Percentiles rank a stretch among this genome's conserved stretches.
phyloP scores from a whole-genome alignment of 1,139 yeast genomes.

The Hansenula sp. region DNA sequence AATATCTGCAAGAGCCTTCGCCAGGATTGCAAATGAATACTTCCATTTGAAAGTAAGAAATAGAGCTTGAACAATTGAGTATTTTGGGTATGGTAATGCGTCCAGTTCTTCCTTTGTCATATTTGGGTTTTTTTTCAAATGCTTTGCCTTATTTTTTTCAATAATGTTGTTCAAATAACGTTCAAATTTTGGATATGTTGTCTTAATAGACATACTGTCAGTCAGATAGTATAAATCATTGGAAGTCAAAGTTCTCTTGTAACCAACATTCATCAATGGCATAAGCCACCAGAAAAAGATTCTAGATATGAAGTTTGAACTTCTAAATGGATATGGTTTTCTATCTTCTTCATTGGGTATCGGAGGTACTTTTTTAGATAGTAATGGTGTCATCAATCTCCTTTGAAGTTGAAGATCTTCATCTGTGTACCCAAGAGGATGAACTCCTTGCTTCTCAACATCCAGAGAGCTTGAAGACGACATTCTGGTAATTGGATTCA shows the following conservation, averaged over 20 bases:
- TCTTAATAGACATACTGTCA: conserved; percentile 47
- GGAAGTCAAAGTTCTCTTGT: conserved; percentile 59
- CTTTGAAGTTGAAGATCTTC: conserved; percentile 26
- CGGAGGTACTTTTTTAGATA: conserved; percentile 43
- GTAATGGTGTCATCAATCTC: conserved; percentile 33
- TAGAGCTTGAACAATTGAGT: conserved; percentile 40
- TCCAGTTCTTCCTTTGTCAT: conserved; percentile 27
- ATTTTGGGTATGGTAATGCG: conserved; percentile 35
- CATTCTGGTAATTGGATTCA: background rate
- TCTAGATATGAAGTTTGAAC: conserved; percentile 30
- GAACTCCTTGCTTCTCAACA: background rate
- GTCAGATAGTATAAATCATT: conserved; percentile 57
- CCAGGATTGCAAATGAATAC: conserved; percentile 38
- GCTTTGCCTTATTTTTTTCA: conserved; percentile 26
- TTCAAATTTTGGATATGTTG: conserved; percentile 35
- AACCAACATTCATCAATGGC: conserved; percentile 59
- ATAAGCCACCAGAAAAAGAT: conserved; percentile 55
- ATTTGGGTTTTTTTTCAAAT: conserved; percentile 24
- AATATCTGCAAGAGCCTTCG: conserved; percentile 43
- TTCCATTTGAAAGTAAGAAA: conserved; percentile 53
- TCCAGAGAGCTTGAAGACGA: background rate
- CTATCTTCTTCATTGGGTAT: conserved; percentile 52
- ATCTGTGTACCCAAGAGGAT: background rate
- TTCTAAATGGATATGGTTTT: conserved; percentile 35
- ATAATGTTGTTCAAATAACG: conserved; percentile 34